Evolutionary conservation across 306 rosid species (phyloP), one percentile per base, ranked within the genome.

Genomic region (Elaeagnus macrophylla): DNA sequence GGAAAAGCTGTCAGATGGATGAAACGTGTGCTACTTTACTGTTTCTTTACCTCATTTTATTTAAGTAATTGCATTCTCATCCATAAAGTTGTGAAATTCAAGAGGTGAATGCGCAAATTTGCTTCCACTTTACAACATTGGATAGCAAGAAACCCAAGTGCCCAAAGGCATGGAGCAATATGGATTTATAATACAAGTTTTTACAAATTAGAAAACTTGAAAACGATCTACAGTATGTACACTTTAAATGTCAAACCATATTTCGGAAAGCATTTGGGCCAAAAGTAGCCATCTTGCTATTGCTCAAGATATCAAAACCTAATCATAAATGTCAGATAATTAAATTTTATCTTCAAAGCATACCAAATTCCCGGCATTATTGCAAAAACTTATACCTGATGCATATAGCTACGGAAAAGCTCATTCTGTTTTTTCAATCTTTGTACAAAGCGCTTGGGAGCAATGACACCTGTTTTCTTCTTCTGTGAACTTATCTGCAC

Each of bases 391-490:
- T 61, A 51, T 73, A 93, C 99, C 95, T 93, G 99, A 67, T 93
- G 99, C 99, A 93, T 87, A 51, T 84, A 93, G 78, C 99, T 81
- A 45, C 99, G 96, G 61, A 93, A 93, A 54, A 93, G 86, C 57
- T 93, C 99, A 77, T 93, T 93, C 73, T 93, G 95, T 63, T 93
- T 93, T 69, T 81, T 93, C 77, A 93, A 77, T 75, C 99, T 84
- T 77, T 93, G 99, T 66, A 93, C 96, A 66, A 93, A 88, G 54
- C 99, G 89, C 72, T 88, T 93, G 57, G 99, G 99, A 66, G 96
- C 95, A 72, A 93, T 82, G 56, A 93, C 99, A 62, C 99, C 99
- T 1, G 99, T 93, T 77, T 93, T 93, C 81, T 88, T 93, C 85
- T 93, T 93, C 78, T 93, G 99, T 20, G 90, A 84, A 79, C 96